Base-by-base conservation (phyloP, 2,329 filamentous ascomycete species). In the Nigrospora sphaerica region DNA sequence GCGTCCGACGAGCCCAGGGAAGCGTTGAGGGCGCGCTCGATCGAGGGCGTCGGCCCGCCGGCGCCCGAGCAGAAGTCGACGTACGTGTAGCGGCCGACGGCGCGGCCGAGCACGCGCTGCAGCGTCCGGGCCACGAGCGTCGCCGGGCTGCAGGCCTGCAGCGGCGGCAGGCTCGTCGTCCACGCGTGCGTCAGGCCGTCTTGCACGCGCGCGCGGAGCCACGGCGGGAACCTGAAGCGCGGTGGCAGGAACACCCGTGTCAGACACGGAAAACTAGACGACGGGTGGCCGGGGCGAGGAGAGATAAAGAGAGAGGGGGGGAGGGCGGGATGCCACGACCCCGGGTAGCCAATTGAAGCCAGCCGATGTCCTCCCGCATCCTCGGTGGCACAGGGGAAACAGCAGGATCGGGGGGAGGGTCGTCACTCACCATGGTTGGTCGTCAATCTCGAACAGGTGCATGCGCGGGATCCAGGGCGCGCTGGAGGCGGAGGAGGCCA, bases 11-110 rank as follows among this genome's bases (percentile, higher is more conserved):
- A 6, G n/a, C 23, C 39, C 17, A 45, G 41, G 7, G 44, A 42
- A 9, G 36, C 36, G 61, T 86, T 86, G 51, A 87, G 59, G 37
- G 74, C 66, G 12, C 66, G 69, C 62, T 85, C 83, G 43, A 87
- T 80, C 35, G 67, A 69, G 0, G 82, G 83, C 2, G 81, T 87
- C 1, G 84, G 84, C 0, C 86, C 86, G 36, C 86, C 86, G 13
- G 77, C 82, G 44, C 86, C 86, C 3, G 85, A 83, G 62, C 85
- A 88, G 63, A 89, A 87, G 66, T 91, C 86, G 50, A 90, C 75
- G 54, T 86, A 81, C 16, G 76, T 80, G 62, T 85, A 81, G 2
- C 69, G 63, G 16, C 70, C 65, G 1, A 79, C 66, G 23, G 67
- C 58, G 6, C 58, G 49, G 33, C 72, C 70, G 13, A 85, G 71